Evolutionary conservation across 1,284 basidiomycete genomes (phyloP), one percentile per base, ranked within the genome.

Genomic region (Pyrrhoderma lamaoense): DNA sequence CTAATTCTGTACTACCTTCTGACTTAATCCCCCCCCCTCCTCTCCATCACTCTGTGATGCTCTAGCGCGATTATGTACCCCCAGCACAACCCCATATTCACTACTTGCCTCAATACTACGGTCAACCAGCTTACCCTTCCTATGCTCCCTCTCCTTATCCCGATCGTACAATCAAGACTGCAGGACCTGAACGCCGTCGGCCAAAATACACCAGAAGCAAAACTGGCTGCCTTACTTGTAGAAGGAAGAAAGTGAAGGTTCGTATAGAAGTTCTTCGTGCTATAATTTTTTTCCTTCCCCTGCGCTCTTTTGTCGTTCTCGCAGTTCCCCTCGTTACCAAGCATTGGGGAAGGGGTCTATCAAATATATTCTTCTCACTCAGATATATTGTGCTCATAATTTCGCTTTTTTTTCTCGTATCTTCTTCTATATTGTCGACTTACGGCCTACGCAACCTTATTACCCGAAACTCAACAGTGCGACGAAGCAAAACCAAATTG

Each of bases 151-250:
- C 48, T 13, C 39, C 45, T 3, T 51, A 54, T 31, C 53, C 47
- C 8, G 47, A 55, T n/a, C 46, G 52, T 16, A 52, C 51, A 2
- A 46, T 52, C 42, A 54, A 46, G 43, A 34, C 53, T 8, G 38
- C 38, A 8, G 16, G 38, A 7, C 7, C 38, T 18, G 53, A 55
- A 49, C 60, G 60, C 47, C 60, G 62, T 46, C 57, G 62, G 25
- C 62, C 62, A 34, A 64, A 65, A 56, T 65, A 65, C 55, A 64
- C 63, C 22, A 58, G 64, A 46, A 64, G 62, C 51, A 65, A 65
- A 54, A 59, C 60, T 13, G 64, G 64, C 9, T 65, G 64, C 51
- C 53, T 65, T 31, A 64, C 64, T 3, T 65, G 64, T 54, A 56
- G 64, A 35, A 57, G 52, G 36, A 64, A 64, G 56, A 65, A 65